Base-by-base conservation (phyloP, 306 rosid species). In the Vicia faba region DNA sequence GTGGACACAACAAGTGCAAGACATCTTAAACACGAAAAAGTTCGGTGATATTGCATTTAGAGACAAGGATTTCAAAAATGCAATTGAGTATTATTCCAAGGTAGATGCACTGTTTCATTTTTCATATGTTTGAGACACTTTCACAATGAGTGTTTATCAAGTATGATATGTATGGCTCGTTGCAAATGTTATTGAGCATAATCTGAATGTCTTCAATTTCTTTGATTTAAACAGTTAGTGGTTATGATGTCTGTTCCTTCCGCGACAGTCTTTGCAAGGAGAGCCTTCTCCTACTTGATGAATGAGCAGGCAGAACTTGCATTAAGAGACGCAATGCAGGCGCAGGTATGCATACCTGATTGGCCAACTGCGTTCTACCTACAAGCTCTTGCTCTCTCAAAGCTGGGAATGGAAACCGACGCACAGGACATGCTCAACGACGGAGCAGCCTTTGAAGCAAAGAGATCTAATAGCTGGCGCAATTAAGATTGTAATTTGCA, bases 1-100 rank as follows among this genome's bases (percentile, higher is more conserved):
- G 66, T 92, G 98, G 96, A 92, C 93, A 3, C 96, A 92, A 41
- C 98, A 87, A 86, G 96, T 92, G 79, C 98, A 89, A 81, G 96
- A 92, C 15, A 92, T 89, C 87, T 72, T 92, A 80, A 89, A 92
- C 80, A 87, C 96, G 4, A 92, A 89, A 70, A 92, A 89, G 80
- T 84, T 83, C 73, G 98, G 98, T 54, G 96, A 92, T 78, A 87
- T 89, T 75, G 96, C 98, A 70, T 92, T 92, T 56, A 87, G 96
- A 69, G 98, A 92, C 80, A 89, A 89, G 83, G 96, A 89, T 75
- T 92, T 89, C 82, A 89, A 89, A 68, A 87, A 75, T 66, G 91
- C 98, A n/a, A 89, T 92, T 3, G 98, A 92, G 78, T 87, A 84
- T 79, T 92, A 92, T 77, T 92, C 98, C 2, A 87, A 92, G 96